These are phyloP conservation scores for Alliaria petiolata DNA, from an alignment of 345 rosid genomes.

Conservation along the genomic window DNA sequence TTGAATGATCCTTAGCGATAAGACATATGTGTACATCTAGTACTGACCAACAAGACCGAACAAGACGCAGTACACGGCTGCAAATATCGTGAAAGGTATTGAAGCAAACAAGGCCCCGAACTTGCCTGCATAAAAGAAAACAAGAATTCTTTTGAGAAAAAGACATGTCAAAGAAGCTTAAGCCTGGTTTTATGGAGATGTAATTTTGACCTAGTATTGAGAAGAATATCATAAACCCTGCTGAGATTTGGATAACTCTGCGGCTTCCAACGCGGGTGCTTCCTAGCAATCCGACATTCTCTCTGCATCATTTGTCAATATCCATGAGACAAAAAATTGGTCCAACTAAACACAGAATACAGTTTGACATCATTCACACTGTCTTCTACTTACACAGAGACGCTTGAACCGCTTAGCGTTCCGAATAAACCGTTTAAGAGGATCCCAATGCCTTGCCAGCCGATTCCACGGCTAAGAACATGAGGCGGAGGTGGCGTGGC, in stretches of 20 bases:
- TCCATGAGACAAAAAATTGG: not conserved
- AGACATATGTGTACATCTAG: not conserved
- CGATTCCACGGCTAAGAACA: conserved; percentile 97
- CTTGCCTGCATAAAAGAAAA: conserved; percentile 55
- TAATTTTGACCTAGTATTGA: conserved; percentile 67
- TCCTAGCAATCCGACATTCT: conserved; percentile 92
- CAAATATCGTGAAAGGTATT: conserved; percentile 92
- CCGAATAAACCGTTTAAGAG: conserved; percentile 85
- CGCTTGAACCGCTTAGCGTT: conserved; percentile 73
- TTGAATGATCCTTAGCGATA: not conserved
- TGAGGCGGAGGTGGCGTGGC: conserved; percentile 99
- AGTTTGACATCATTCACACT: not conserved
- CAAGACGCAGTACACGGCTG: conserved; percentile 82
- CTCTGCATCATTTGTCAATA: conserved; percentile 46
- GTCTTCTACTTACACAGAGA: conserved; percentile 60
- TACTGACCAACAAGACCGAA: conserved; percentile 88
- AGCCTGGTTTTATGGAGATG: not conserved
- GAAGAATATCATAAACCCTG: conserved; percentile 99
- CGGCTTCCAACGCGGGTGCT: conserved; percentile 98
- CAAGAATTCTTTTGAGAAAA: not conserved
- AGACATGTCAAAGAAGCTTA: not conserved
- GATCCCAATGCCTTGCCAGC: conserved; percentile 99
- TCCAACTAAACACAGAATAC: not conserved
- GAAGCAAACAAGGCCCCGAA: conserved; percentile 97
- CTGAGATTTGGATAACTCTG: conserved; percentile 90